Evolutionary conservation across 2,329 filamentous ascomycete species (phyloP).

Genomic region (Aspergillus uvarum): DNA sequence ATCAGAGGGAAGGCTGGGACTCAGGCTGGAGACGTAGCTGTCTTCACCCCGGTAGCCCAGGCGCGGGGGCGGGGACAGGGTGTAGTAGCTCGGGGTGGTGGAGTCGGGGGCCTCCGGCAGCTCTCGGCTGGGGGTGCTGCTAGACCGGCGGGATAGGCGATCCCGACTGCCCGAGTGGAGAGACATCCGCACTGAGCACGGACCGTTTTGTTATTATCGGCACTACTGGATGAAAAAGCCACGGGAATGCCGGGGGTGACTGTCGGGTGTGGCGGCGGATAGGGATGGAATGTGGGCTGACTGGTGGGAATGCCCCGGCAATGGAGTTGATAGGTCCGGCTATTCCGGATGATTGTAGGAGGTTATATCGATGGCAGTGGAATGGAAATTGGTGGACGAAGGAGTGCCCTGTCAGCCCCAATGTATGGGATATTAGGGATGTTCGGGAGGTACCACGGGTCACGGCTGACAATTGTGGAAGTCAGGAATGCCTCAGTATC

Average conservation of each 20-base stretch:
- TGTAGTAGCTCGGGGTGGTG: slow-evolving; percentile 14
- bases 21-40: background rate
- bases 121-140: slow-evolving; percentile 14
- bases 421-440: background rate
- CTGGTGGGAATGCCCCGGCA: background rate
- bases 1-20: background rate
- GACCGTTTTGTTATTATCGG: too few species aligned
- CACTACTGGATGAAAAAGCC: too few species aligned
- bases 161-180: slow-evolving; percentile 35
- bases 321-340: background rate
- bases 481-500: background rate
- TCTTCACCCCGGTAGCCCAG: slow-evolving; percentile 6
- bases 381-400: background rate
- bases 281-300: background rate
- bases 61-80: background rate
- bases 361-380: background rate
- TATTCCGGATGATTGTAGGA: background rate
- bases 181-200: slow-evolving; percentile 21
- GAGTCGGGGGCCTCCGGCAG: slow-evolving; percentile 12
- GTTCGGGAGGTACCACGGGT: background rate
- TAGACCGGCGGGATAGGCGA: slow-evolving; percentile 18
- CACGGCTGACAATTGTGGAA: background rate
- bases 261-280: slow-evolving; percentile 3
- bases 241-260: background rate
- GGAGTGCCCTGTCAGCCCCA: background rate